Conservation (phyloP, 75 land plant genomes). For the Cryptomeria japonica region DNA sequence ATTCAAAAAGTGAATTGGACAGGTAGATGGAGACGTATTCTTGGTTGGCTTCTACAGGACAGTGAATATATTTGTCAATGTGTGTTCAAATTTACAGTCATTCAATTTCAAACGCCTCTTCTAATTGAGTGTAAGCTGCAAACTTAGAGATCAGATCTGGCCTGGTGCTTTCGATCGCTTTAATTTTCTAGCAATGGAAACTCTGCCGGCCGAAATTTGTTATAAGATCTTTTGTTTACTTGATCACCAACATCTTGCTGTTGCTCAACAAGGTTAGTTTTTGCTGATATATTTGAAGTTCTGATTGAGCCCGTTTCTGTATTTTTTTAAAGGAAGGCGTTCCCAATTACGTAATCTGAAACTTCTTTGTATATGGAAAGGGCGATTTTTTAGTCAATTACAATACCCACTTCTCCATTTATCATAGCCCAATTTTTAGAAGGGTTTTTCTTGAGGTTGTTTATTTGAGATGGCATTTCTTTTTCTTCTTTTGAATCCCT, state of each 20-base stretch:
- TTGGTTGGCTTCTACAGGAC: not conserved
- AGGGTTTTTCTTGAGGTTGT: not conserved
- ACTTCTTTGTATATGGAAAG: not conserved
- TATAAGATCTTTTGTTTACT: slow-evolving; percentile 4
- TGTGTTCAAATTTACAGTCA: no score
- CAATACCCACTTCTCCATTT: no score
- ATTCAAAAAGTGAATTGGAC: not conserved
- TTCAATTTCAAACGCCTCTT: no score
- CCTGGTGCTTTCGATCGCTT: not conserved
- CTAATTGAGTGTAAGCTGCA: not conserved
- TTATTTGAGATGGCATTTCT: not conserved
- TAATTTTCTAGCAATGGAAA: not conserved
- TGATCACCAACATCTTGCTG: slow-evolving; percentile 5
- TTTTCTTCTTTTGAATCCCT: not conserved
- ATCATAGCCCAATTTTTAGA: not conserved
- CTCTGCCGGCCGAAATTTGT: not conserved
- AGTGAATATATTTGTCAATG: not conserved
- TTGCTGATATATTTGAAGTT: not conserved
- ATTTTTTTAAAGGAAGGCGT: not conserved
- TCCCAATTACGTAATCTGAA: not conserved
- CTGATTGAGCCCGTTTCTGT: not conserved
- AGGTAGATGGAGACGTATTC: not conserved
- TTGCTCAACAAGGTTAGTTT: slow-evolving; percentile 9
- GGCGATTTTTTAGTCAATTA: no score
- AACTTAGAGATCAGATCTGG: not conserved